Evolutionary conservation across 768 basidiomycete genomes (phyloP), one percentile per base, ranked within the genome.

Genomic region (Xanthoconium purpureum): DNA sequence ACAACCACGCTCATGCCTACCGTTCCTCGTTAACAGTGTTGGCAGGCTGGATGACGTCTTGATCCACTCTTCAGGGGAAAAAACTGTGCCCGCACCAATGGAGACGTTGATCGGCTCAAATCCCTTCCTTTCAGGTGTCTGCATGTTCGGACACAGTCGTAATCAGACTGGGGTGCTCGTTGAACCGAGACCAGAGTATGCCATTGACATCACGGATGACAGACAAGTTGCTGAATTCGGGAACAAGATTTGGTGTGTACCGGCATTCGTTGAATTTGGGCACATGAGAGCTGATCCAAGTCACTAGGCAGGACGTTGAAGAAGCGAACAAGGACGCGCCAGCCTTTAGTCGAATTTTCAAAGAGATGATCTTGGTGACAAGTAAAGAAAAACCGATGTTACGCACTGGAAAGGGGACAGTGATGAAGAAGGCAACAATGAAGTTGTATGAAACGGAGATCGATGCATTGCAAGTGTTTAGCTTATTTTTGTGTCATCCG

Each of bases 301-400:
- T 13, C 10, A 2, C 10, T 50, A 79, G 74, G 74, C 69, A 66
- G 2, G 57, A 66, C 12, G 71, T 79, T 2, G 78, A 77, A 20
- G 72, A 77, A 32, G 78, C 77, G 3, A 81, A 80, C 59, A 63
- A 57, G 18, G 61, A 62, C 2, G 72, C 74, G 0, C 78, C 79
- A 0, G 54, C 70, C 0, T 78, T 74, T 46, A 78, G 76, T 52
- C 68, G 74, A n/a, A 71, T 80, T 13, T 80, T 77, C 66, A 78
- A 78, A 58, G 78, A 83, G 60, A 79, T 83, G 78, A 78, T 84
- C 37, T 42, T 82, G 30, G 63, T 81, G 15, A 71, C 80, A 0
- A 65, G 70, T 3, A 61, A 74, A 28, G 69, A 66, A 0, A 78
- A 78, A 53, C 80, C 78, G 1, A 67, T 83, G 40, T 66, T 74